phyloP scores from a whole-genome alignment of 495 filamentous ascomycete genomes.

The Halenospora varia region DNA sequence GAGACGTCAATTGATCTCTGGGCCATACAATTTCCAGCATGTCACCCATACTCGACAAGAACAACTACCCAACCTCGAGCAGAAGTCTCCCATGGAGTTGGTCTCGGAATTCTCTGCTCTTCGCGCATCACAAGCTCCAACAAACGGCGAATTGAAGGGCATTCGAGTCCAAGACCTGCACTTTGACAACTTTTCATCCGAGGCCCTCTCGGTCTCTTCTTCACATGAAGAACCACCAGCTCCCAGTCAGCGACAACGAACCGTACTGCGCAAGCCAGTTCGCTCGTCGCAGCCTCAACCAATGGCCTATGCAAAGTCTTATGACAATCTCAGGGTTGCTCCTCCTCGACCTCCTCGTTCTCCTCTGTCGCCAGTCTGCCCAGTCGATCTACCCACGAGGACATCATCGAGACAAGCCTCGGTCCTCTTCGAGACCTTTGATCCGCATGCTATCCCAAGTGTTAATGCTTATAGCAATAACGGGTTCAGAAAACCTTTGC shows the following conservation, averaged over 20 bases:
- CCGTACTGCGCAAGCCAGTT: conserved; percentile 3
- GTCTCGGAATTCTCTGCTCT: conserved; percentile 64
- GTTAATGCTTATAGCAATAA: conserved; percentile 36
- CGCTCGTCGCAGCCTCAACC: conserved; percentile 1
- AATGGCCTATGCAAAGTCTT: conserved; percentile 35
- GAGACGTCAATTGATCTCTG: conserved; percentile 58
- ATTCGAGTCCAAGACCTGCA: conserved; percentile 63
- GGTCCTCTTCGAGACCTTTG: conserved; percentile 36
- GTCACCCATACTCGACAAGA: conserved; percentile 70
- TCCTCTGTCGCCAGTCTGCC: conserved; percentile 29
- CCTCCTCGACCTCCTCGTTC: conserved; percentile 47
- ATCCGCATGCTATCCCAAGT: conserved; percentile 26
- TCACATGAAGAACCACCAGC: neutral
- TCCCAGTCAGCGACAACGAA: conserved; percentile 1
- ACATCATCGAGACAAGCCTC: conserved; percentile 45
- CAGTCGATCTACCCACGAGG: conserved; percentile 36
- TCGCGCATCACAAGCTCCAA: conserved; percentile 57
- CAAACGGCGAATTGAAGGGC: conserved; percentile 55
- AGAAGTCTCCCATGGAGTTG: conserved; percentile 54
- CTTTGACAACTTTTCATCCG: conserved; percentile 57
- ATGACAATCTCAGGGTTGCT: conserved; percentile 41
- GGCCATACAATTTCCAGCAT: conserved; percentile 86
- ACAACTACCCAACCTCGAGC: conserved; percentile 56
- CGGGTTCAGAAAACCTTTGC: conserved; percentile 37
- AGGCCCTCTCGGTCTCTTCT: conserved; percentile 24